Base-by-base conservation (phyloP, 2,329 filamentous ascomycete genomes). In the Sarocladium strictum region DNA sequence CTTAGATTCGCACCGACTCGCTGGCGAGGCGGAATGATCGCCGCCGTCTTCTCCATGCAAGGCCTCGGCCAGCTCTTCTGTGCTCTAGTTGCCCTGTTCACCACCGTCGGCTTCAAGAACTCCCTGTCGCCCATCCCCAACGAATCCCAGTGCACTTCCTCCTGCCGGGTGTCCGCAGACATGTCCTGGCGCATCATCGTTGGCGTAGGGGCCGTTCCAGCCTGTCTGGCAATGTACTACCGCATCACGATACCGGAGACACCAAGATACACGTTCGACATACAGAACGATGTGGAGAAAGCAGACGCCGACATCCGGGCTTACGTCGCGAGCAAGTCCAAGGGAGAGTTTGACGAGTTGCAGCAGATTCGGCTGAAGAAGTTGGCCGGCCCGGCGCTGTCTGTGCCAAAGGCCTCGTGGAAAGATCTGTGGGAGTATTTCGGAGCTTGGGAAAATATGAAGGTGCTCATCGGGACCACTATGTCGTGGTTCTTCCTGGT, bases 211-310 rank as follows among this genome's bases (percentile, higher is more conserved):
- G 88, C 86, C 12, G 73, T 94, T 10, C 89, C 89, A 0, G 89
- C 86, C 2, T 87, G 83, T 62, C 79, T 91, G 56, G 89, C 89
- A 12, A 76, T 94, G n/a, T 93, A 92, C 70, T 94, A 89, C 72
- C 86, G 89, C 58, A 80, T 94, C 53, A 93, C 89, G 21, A 92
- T 94, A 56, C 89, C 89, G 9, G 90, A 94, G 72, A 92, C 89
- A 3, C 88, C 89, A 35, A 82, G 88, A 35, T 93, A 92, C 68
- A 92, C 89, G 1, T 90, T 92, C 61, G 89, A 94, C 66, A 83
- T 94, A 2, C 79, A 83, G 26, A 85, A 84, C 56, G 88, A 94
- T 63, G 77, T 89, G 27, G 80, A 89, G 67, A 88, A 90, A 71
- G 89, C 83, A 27, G 84, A 86, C 56, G 84, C 83, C 11, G 89